phyloP scores from a whole-genome alignment of 2,329 filamentous ascomycete genomes.

The Venturia pyrina region DNA sequence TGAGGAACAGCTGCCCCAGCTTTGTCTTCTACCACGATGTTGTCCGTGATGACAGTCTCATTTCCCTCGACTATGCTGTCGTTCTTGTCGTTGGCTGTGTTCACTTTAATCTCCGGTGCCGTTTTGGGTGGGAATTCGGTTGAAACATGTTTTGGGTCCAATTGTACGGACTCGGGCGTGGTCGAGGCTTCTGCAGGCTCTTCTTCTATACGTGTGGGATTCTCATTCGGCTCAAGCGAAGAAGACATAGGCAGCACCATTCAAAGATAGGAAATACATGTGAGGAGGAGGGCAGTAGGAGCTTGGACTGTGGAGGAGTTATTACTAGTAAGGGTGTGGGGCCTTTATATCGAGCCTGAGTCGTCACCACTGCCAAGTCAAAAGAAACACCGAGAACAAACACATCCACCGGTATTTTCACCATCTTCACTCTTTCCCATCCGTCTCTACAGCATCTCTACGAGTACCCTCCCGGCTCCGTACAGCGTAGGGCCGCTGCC shows the following conservation, averaged over 20 bases:
- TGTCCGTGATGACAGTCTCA: no score
- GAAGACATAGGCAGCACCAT: conserved; percentile 7
- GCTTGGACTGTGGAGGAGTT: neutral
- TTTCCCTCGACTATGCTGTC: neutral
- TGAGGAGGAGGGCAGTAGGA: neutral
- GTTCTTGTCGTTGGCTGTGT: neutral
- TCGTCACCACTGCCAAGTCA: neutral
- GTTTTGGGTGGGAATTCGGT: neutral
- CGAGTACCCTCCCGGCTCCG: neutral
- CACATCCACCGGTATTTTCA: neutral
- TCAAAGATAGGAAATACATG: neutral
- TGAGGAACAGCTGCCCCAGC: neutral
- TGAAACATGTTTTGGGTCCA: conserved; percentile 1
- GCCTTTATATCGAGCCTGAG: neutral
- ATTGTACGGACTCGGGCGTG: neutral
- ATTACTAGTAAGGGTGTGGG: neutral
- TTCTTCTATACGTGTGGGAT: neutral
- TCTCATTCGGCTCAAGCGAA: conserved; percentile 1
- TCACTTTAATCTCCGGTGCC: neutral
- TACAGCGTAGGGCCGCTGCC: neutral
- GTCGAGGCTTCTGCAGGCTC: neutral
- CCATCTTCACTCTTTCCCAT: neutral
- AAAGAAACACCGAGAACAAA: neutral
- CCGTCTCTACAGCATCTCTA: neutral
- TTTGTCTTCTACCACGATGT: neutral